These are phyloP conservation scores for Margaritispora aquatica DNA, from an alignment of 495 filamentous ascomycete genomes.

Conservation along the genomic window DNA sequence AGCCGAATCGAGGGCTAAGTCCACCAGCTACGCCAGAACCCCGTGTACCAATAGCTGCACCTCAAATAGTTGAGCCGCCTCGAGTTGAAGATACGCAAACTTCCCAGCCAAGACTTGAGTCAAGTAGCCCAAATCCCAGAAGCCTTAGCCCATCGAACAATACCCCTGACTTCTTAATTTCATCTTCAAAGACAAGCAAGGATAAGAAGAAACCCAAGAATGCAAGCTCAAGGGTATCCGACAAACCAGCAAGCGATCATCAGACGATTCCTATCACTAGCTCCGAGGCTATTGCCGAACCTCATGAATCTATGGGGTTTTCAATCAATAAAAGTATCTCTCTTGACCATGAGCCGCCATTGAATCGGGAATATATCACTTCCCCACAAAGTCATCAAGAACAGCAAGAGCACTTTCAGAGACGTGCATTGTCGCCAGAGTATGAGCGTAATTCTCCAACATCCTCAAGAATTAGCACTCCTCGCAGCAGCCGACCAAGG, in stretches of 20 bases:
- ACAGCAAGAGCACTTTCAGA: background rate
- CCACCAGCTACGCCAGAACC: background rate
- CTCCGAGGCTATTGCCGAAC: background rate
- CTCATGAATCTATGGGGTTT: background rate
- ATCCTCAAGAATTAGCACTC: background rate
- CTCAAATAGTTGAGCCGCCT: background rate
- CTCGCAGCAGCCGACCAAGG: background rate
- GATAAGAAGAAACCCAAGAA: background rate
- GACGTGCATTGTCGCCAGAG: background rate
- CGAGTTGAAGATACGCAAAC: background rate
- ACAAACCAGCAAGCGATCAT: background rate
- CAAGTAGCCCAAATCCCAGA: background rate
- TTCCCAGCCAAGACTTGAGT: background rate
- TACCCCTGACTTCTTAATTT: background rate
- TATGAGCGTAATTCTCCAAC: background rate
- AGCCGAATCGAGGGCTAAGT: background rate
- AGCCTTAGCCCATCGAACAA: background rate
- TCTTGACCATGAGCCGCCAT: background rate
- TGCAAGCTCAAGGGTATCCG: background rate
- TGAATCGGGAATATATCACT: background rate
- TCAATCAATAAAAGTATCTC: background rate
- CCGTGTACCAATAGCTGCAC: no score
- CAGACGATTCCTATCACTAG: background rate
- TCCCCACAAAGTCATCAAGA: background rate
- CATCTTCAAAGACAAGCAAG: constrained; percentile 7